Evolutionary conservation across 345 rosid species (phyloP).

Genomic region (Zanthoxylum bungeanum): DNA sequence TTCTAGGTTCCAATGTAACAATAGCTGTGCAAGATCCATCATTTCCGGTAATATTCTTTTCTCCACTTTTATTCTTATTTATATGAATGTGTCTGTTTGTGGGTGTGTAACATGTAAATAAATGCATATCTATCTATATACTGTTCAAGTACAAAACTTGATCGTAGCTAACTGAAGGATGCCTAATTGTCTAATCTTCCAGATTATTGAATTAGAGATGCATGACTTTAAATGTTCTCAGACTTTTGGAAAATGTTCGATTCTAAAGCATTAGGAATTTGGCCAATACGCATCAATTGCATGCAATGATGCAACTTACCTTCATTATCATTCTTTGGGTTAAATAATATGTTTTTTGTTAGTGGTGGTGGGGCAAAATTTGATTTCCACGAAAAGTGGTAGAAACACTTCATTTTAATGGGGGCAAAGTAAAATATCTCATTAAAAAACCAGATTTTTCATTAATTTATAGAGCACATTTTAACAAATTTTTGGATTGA

Average conservation of each 20-base stretch:
- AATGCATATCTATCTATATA: not conserved
- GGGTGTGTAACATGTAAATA: not conserved
- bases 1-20: slow-evolving; percentile 38
- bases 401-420: no score
- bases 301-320: not conserved
- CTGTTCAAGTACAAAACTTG: no score
- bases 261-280: not conserved
- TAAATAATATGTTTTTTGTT: not conserved
- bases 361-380: no score
- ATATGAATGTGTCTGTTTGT: not conserved
- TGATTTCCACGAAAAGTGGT: no score
- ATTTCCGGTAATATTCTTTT: slow-evolving; percentile 39
- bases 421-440: no score
- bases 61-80: slow-evolving; percentile 1
- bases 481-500: no score
- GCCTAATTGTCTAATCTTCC: not conserved
- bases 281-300: not conserved
- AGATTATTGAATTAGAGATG: not conserved
- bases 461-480: no score
- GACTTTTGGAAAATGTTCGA: not conserved
- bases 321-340: not conserved
- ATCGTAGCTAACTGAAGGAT: not conserved
- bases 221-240: not conserved
- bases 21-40: slow-evolving; percentile 48
- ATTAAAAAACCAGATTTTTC: no score